Percentiles rank a stretch among this genome's conserved stretches.
Evolutionary conservation across 768 basidiomycete species (phyloP).

Genomic region (Boletus rex-veris): DNA sequence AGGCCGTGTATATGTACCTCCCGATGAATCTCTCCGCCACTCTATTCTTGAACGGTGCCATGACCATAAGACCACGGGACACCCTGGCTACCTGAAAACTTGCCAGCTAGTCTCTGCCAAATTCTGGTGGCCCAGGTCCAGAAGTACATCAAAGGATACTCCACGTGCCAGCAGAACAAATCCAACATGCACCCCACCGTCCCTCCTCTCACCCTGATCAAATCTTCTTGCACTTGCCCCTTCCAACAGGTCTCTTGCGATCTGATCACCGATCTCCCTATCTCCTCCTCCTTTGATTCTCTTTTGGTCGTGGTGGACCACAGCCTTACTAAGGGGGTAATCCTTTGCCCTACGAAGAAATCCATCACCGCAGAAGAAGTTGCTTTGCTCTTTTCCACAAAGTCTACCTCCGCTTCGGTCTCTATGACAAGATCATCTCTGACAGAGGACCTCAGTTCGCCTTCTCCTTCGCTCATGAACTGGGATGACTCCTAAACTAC

Average conservation of each 20-base stretch:
- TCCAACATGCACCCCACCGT: no score
- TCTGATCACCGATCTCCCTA: no score
- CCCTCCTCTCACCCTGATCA: no score
- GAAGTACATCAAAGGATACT: background rate
- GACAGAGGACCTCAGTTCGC: background rate
- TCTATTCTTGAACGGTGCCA: background rate
- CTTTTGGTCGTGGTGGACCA: background rate
- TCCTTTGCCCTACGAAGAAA: no score
- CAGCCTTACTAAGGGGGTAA: no score
- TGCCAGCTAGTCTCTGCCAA: background rate
- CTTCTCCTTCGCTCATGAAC: background rate
- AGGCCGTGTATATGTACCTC: background rate
- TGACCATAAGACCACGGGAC: background rate
- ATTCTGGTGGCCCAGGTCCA: background rate
- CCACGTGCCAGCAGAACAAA: no score
- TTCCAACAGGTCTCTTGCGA: no score
- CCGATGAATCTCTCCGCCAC: background rate
- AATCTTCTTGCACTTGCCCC: no score
- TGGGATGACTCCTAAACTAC: background rate
- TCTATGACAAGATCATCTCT: background rate
- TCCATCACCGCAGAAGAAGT: slow-evolving; percentile 10
- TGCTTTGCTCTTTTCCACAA: background rate
- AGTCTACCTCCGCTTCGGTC: background rate
- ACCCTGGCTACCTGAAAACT: background rate
- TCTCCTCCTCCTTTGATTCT: no score